Percentiles rank a stretch among this genome's conserved stretches.
These are phyloP conservation scores for Candida oleophila DNA, from an alignment of 805 yeast genomes.

Conservation along the genomic window DNA sequence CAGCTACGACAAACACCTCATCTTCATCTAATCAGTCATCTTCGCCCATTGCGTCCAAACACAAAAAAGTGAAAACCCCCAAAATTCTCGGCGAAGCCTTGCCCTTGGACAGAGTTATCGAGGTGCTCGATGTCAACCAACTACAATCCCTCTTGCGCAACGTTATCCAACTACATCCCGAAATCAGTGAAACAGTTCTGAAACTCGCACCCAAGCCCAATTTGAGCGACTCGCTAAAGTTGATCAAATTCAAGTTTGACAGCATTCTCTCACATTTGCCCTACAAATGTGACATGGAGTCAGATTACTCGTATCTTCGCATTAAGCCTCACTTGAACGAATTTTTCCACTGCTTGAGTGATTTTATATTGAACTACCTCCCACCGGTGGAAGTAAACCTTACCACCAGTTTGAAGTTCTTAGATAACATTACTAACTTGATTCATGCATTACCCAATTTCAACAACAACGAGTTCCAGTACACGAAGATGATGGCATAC, in stretches of 20 bases:
- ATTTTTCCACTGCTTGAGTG: slow-evolving; percentile 68
- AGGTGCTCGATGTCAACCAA: slow-evolving; percentile 59
- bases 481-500: slow-evolving; percentile 53
- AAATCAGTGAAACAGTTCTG: slow-evolving; percentile 50
- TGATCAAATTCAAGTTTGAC: slow-evolving; percentile 47
- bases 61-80: slow-evolving; percentile 39
- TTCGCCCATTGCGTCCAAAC: slow-evolving; percentile 1
- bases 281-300: slow-evolving; percentile 67
- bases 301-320: slow-evolving; percentile 76
- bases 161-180: slow-evolving; percentile 62
- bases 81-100: slow-evolving; percentile 56
- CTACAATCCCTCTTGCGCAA: slow-evolving; percentile 52
- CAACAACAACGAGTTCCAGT: slow-evolving; percentile 52
- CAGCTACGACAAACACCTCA: slow-evolving; percentile 7
- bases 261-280: slow-evolving; percentile 57
- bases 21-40: slow-evolving; percentile 1
- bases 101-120: slow-evolving; percentile 64
- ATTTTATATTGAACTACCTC: slow-evolving; percentile 67
- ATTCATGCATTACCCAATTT: slow-evolving; percentile 69
- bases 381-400: slow-evolving; percentile 67
- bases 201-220: slow-evolving; percentile 59
- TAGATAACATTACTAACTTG: slow-evolving; percentile 59
- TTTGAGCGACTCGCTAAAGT: slow-evolving; percentile 48
- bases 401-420: slow-evolving; percentile 55
- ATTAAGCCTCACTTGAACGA: slow-evolving; percentile 68